Percentiles rank a stretch among this genome's conserved stretches.
Evolutionary conservation across 306 rosid genomes (phyloP).

Genomic region (Lablab purpureus): DNA sequence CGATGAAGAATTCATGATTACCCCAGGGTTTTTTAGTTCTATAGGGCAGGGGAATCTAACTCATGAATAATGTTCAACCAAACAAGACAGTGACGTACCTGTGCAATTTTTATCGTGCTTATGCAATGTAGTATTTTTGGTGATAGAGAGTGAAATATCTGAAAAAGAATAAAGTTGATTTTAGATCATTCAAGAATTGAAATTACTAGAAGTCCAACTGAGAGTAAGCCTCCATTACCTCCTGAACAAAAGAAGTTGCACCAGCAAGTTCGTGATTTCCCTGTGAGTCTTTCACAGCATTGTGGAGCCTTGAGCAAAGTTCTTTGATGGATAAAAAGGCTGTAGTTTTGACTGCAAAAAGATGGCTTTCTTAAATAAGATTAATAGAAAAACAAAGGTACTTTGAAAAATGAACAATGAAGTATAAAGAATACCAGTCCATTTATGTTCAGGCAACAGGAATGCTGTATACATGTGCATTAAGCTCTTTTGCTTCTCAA

Average conservation of each 20-base stretch:
- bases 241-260: slow-evolving; percentile 62
- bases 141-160: slow-evolving; percentile 71
- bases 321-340: slow-evolving; percentile 72
- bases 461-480: slow-evolving; percentile 60
- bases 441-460: slow-evolving; percentile 71
- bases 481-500: slow-evolving; percentile 73
- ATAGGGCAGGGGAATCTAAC: neutral
- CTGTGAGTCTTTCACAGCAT: slow-evolving; percentile 54
- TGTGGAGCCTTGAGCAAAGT: slow-evolving; percentile 72
- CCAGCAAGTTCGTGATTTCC: slow-evolving; percentile 51
- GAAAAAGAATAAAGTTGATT: slow-evolving; percentile 40
- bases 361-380: slow-evolving; percentile 31
- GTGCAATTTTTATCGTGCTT: slow-evolving; percentile 83
- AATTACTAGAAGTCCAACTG: slow-evolving; percentile 34
- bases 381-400: slow-evolving; percentile 27
- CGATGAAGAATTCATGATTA: too few species aligned
- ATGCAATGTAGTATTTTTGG: slow-evolving; percentile 76
- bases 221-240: slow-evolving; percentile 62
- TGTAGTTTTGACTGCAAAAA: slow-evolving; percentile 79
- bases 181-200: slow-evolving; percentile 40
- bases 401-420: slow-evolving; percentile 20
- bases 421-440: slow-evolving; percentile 75
- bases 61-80: slow-evolving; percentile 34
- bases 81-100: slow-evolving; percentile 62
- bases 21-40: neutral